Evolutionary conservation across 768 basidiomycete species (phyloP).

Genomic region (Lactarius sp.): DNA sequence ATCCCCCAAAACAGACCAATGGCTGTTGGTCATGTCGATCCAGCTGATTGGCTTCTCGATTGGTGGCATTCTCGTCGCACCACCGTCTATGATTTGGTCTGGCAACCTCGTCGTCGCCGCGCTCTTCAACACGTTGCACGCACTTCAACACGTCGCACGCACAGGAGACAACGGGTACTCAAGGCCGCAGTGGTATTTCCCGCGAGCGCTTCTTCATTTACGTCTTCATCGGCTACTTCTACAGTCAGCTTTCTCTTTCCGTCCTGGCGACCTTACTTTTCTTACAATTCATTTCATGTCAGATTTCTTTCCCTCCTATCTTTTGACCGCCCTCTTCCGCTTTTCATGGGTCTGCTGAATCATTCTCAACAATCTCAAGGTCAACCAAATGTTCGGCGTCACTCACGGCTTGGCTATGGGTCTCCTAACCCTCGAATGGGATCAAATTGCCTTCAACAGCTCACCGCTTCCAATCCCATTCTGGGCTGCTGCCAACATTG

Average conservation of each 20-base stretch:
- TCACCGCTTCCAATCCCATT: constrained; percentile 75
- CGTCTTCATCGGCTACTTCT: constrained; percentile 36
- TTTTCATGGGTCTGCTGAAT: constrained; percentile 62
- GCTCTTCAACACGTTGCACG: constrained; percentile 42
- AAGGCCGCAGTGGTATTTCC: constrained; percentile 42
- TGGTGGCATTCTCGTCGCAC: constrained; percentile 43
- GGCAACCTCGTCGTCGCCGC: constrained; percentile 40
- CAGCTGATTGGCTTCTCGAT: constrained; percentile 41
- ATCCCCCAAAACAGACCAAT: constrained; percentile 29
- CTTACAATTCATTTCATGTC: not conserved
- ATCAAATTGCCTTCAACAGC: constrained; percentile 64
- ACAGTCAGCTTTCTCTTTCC: constrained; percentile 68
- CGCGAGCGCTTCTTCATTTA: constrained; percentile 52
- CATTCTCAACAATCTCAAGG: constrained; percentile 56
- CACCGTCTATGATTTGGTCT: constrained; percentile 45
- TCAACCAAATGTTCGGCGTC: constrained; percentile 76
- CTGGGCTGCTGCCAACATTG: constrained; percentile 76
- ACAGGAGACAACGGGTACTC: constrained; percentile 40
- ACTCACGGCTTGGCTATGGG: constrained; percentile 48
- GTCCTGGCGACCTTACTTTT: constrained; percentile 48
- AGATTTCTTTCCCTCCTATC: constrained; percentile 16
- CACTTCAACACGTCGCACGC: constrained; percentile 41
- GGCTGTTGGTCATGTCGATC: constrained; percentile 40
- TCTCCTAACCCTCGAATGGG: constrained; percentile 78
- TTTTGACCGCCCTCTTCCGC: constrained; percentile 30